Percentiles rank a stretch among this genome's conserved stretches.
phyloP scores from a whole-genome alignment of 768 basidiomycete genomes.

The Paxillus rubicundulus region DNA sequence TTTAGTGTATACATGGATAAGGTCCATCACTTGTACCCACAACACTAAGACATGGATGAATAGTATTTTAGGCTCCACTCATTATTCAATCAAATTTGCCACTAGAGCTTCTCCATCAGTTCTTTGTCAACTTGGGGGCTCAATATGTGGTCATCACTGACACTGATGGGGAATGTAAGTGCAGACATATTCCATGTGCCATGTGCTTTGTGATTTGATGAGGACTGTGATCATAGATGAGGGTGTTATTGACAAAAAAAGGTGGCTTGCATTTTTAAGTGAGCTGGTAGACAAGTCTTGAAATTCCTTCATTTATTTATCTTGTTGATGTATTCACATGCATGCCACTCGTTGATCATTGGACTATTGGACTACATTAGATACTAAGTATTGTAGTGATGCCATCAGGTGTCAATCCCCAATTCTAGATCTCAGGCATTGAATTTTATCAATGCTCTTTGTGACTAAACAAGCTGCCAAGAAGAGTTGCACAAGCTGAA shows the following conservation, averaged over 20 bases:
- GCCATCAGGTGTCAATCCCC: too few species aligned
- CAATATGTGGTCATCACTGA: slow-evolving; percentile 87
- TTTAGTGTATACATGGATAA: slow-evolving; percentile 91
- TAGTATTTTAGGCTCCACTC: slow-evolving; percentile 67
- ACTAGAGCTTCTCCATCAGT: slow-evolving; percentile 87
- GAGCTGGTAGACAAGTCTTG: slow-evolving; percentile 61
- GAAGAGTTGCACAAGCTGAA: too few species aligned
- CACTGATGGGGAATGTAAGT: slow-evolving; percentile 75
- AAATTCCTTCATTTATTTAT: neutral
- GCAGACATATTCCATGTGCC: slow-evolving; percentile 6
- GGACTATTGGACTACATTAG: too few species aligned
- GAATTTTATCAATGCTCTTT: too few species aligned
- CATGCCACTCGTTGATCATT: neutral
- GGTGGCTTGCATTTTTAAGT: slow-evolving; percentile 84
- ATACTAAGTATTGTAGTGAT: too few species aligned
- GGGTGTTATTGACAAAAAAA: slow-evolving; percentile 92
- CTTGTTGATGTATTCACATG: neutral
- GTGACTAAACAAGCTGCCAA: too few species aligned
- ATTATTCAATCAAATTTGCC: slow-evolving; percentile 83
- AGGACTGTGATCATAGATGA: slow-evolving; percentile 50
- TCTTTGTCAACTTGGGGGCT: slow-evolving; percentile 92
- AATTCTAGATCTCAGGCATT: too few species aligned
- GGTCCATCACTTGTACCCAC: slow-evolving; percentile 37
- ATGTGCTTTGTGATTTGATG: neutral
- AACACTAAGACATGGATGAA: neutral